Percentiles rank a stretch among this genome's conserved stretches.
phyloP scores from a whole-genome alignment of 169 alveolate species.

The Prorocentrum cordatum region DNA sequence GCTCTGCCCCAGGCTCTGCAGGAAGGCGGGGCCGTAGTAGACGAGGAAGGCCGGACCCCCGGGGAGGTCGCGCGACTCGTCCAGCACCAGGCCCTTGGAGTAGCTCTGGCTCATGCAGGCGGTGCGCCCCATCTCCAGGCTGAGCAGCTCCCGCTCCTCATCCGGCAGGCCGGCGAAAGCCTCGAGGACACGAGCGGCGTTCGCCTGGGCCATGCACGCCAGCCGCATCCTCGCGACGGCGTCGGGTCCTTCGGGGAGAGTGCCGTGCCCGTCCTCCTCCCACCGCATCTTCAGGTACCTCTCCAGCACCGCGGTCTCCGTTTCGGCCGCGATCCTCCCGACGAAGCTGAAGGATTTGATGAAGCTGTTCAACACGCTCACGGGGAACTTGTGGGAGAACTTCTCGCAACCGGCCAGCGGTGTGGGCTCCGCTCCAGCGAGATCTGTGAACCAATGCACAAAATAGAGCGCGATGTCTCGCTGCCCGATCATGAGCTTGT shows the following conservation, averaged over 20 bases:
- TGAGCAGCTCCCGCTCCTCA: neutral
- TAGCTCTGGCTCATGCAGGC: neutral
- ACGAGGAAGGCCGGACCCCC: constrained; percentile 45
- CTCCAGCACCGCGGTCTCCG: neutral
- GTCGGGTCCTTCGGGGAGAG: too few species aligned
- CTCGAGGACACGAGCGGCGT: neutral
- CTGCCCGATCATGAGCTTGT: too few species aligned
- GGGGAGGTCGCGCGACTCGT: neutral
- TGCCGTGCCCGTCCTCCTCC: too few species aligned
- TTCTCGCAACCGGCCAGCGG: neutral
- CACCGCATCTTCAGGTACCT: neutral
- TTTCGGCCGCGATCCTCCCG: neutral
- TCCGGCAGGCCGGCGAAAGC: neutral
- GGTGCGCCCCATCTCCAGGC: neutral
- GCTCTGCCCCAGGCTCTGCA: neutral
- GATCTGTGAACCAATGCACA: too few species aligned
- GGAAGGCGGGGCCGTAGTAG: constrained; percentile 45
- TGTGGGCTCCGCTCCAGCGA: neutral
- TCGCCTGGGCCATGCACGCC: neutral
- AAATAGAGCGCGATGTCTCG: too few species aligned
- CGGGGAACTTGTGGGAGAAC: neutral
- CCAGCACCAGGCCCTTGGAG: too few species aligned
- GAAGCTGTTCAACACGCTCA: neutral
- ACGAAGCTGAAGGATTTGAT: neutral
- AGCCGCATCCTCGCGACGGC: neutral